These are phyloP conservation scores for Colletotrichum euphorbiae DNA, from an alignment of 2,329 filamentous ascomycete species.

Conservation along the genomic window DNA sequence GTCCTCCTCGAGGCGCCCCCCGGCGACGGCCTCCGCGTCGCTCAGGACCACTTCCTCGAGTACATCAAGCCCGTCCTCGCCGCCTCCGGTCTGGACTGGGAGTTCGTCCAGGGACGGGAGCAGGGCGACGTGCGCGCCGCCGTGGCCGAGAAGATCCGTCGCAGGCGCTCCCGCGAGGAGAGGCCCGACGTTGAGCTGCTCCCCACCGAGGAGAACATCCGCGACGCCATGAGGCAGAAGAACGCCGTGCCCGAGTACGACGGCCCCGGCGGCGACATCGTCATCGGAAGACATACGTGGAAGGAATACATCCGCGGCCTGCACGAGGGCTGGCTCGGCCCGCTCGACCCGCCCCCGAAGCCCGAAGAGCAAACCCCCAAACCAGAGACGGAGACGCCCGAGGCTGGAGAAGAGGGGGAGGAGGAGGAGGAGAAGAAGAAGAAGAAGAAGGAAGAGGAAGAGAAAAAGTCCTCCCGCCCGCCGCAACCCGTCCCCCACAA, in stretches of 20 bases:
- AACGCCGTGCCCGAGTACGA: constrained; percentile 78
- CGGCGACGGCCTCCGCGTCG: constrained; percentile 82
- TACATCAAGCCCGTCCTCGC: constrained; percentile 95
- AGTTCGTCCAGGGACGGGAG: constrained; percentile 90
- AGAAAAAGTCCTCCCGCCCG: constrained; percentile 67
- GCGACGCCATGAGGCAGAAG: constrained; percentile 72
- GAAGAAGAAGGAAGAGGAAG: constrained; percentile 57
- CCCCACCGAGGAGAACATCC: constrained; percentile 66
- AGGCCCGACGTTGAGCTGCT: constrained; percentile 61
- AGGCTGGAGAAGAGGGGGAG: constrained; percentile 12
- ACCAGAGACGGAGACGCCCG: constrained; percentile 43
- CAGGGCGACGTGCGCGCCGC: constrained; percentile 93
- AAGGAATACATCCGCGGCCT: constrained; percentile 95
- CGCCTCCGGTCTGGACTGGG: constrained; percentile 92
- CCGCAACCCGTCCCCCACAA: constrained; percentile 81
- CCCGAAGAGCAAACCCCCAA: constrained; percentile 44
- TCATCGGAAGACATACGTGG: constrained; percentile 93
- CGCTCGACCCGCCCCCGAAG: constrained; percentile 72
- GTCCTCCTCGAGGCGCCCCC: constrained; percentile 89
- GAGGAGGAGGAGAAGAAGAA: constrained; percentile 46
- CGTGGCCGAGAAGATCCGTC: constrained; percentile 86
- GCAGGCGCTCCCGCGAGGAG: constrained; percentile 71
- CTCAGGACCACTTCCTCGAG: constrained; percentile 96
- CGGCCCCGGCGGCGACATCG: constrained; percentile 83
- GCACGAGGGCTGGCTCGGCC: constrained; percentile 96